A percentile compares a stretch with the other conserved stretches of the same genome.
Conservation (phyloP, 805 yeast genomes). For the Schizosaccharomyces pombe region DNA sequence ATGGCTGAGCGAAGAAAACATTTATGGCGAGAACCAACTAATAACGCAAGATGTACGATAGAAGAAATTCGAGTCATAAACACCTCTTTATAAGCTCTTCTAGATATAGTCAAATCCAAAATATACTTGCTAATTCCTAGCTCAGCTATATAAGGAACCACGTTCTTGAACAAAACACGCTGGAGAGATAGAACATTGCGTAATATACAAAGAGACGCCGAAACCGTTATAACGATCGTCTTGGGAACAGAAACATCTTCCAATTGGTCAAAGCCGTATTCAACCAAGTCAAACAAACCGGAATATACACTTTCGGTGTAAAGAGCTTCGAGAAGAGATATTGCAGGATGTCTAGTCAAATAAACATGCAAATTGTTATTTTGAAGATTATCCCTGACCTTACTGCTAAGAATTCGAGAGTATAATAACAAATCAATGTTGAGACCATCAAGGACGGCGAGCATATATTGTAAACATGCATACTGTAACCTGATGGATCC, state of each 20-base stretch:
- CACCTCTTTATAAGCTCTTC: background rate
- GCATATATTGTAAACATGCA: background rate
- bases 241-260: background rate
- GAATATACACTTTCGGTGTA: background rate
- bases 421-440: background rate
- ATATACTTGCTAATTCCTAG: background rate
- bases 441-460: background rate
- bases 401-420: background rate
- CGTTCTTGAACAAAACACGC: background rate
- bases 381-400: background rate
- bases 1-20: background rate
- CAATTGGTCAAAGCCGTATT: background rate
- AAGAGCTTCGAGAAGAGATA: background rate
- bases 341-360: background rate
- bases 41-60: background rate
- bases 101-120: background rate
- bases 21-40: background rate
- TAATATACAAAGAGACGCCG: background rate
- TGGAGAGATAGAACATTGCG: background rate
- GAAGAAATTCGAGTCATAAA: background rate
- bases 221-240: background rate
- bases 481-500: background rate
- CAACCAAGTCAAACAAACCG: background rate
- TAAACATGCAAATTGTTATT: background rate
- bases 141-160: background rate